A percentile compares a stretch with the other conserved stretches of the same genome.
phyloP scores from a whole-genome alignment of 1,139 yeast species.

The Dujonia santamariae region DNA sequence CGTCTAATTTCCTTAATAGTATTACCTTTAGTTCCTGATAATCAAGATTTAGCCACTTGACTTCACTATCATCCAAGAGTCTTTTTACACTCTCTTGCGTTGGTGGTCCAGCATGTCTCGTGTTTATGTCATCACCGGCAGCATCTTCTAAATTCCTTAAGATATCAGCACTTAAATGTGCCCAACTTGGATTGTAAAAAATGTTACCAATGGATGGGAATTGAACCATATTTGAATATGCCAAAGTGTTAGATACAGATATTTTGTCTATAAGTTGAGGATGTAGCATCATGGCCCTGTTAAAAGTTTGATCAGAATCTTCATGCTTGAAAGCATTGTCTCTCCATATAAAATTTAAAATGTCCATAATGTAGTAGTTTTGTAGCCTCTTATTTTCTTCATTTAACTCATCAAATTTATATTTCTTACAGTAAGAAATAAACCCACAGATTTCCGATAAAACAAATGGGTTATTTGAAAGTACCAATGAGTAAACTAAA shows the following conservation, averaged over 20 bases:
- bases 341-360: constrained; percentile 63
- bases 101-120: constrained; percentile 47
- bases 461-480: constrained; percentile 39
- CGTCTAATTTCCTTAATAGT: constrained; percentile 33
- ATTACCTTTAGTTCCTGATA: constrained; percentile 39
- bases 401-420: constrained; percentile 15
- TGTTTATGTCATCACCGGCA: constrained; percentile 18
- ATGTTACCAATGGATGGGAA: constrained; percentile 45
- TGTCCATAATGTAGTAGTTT: constrained; percentile 56
- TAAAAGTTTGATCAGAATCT: constrained; percentile 16
- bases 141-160: constrained; percentile 49
- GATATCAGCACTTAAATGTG: constrained; percentile 41
- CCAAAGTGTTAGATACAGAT: constrained; percentile 29
- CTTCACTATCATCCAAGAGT: constrained; percentile 17
- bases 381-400: constrained; percentile 29
- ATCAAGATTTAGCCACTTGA: constrained; percentile 26
- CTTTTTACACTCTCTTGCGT: constrained; percentile 27
- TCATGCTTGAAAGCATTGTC: constrained; percentile 33
- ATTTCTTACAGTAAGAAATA: constrained; percentile 41
- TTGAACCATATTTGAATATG: constrained; percentile 19
- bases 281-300: constrained; percentile 41
- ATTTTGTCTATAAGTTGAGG: constrained; percentile 33
- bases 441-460: constrained; percentile 50
- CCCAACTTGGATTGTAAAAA: constrained; percentile 54
- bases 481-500: constrained; percentile 32